Base-by-base conservation (phyloP, 305 asterid species). In the Solanum aculeatissimum region DNA sequence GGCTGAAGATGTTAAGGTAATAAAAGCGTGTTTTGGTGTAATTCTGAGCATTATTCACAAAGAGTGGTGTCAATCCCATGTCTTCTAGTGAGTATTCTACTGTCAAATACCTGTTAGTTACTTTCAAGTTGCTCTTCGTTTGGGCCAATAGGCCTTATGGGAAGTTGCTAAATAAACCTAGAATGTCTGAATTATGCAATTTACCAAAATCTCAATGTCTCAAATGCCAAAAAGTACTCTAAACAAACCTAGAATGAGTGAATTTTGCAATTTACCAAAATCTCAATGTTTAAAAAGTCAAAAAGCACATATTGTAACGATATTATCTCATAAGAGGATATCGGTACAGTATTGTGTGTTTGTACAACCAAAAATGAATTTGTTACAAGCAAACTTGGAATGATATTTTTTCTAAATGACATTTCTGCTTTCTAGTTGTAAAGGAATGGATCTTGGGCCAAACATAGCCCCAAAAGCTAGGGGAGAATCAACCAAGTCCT, bases 1-100 rank as follows among this genome's bases (percentile, higher is more conserved):
- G 97, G 98, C 99, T 21, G 99, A 97, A 89, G 98, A 97, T 90
- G 91, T 97, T 86, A 95, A 97, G 98, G 99, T 97, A 90, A 82
- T 82, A 49, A 29, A 69, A 69, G 82, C 29, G 27, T 49, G 19
- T 32, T 49, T 75, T 75, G 63, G 45, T 27, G 43, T 75, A 14
- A 6, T 49, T 75, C 63, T 75, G 43, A 27, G 19, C 4, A 15
- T 51, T 49, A 49, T 16, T 35, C 58, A 75, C 45, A 49, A 51
- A 75, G 27, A 16, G 25, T 75, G 45, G 45, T 75, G 81, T 27
- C 18, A 5, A 2, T 25, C 9, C 25, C 42, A 74, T 45, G 58
- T 40, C 58, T 81, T 81, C 86, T 51, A 21, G 47, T 68, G 88
- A 72, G 84, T 70, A 83, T 19, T 27, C 53, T 43, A 79, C 85